Base-by-base conservation (phyloP, 148 eudicot species). In the Spergularia bocconei region DNA sequence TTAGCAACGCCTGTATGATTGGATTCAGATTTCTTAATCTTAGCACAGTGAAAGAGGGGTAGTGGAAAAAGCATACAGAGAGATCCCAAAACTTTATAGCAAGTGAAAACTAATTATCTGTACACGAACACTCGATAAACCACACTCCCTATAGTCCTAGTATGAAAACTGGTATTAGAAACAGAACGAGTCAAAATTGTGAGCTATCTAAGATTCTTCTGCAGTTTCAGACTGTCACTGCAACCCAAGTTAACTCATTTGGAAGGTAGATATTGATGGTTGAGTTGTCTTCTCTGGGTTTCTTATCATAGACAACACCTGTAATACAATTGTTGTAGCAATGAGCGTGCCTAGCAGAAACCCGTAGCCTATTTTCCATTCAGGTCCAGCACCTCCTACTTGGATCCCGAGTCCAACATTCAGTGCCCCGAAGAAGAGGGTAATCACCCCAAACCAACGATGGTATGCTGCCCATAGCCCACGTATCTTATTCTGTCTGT, bases 281-380 rank as follows among this genome's bases (percentile, higher is more conserved):
- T 58, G 76, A 66, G 74, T 63, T 41, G 72, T 33, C 60, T 84
- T 82, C n/a, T 79, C 78, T 3, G 84, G 70, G 78, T 82, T 84
- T 81, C 84, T 85, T 56, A 84, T 66, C 87, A 83, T 87, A 6
- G 83, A 79, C 63, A 95, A 75, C 23, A 87, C 83, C 81, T 95
- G 97, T 57, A 95, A 80, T 71, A 88, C 85, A 58, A 87, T 56
- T 20, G 85, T 83, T 41, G 86, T 67, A 56, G 86, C 66, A 63
- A 89, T 57, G 33, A 70, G 50, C 2, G 77, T 50, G 41, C 88
- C 92, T 6, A 95, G 83, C 57, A 95, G 84, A 66, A 95, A 89
- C 19, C 97, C 96, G 63, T 92, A 95, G 20, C 93, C 96, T 13
- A 86, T 87, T 80, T 89, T 92, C 99, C 99, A 95, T 41, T 72